Evolutionary conservation across 2,329 filamentous ascomycete genomes (phyloP).

Genomic region (Teratosphaeria pseudoeucalypti): DNA sequence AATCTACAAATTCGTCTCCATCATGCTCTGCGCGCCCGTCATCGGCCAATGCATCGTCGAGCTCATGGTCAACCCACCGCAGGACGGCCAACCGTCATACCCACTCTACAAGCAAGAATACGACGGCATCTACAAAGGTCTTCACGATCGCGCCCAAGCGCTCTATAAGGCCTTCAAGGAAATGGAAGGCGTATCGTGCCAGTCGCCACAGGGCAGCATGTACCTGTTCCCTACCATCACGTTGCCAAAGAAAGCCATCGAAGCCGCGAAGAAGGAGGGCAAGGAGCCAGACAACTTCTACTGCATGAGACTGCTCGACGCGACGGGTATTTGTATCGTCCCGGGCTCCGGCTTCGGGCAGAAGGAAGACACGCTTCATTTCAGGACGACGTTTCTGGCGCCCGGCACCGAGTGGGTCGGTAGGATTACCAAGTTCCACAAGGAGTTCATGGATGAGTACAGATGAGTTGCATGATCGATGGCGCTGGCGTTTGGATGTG

Average conservation of each 20-base stretch:
- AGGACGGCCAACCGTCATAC: conserved; percentile 70
- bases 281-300: conserved; percentile 86
- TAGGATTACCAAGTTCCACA: conserved; percentile 79
- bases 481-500: background rate
- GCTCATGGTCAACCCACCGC: conserved; percentile 93
- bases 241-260: conserved; percentile 63
- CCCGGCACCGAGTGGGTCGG: conserved; percentile 93
- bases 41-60: conserved; percentile 94
- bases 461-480: conserved; percentile 20
- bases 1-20: conserved; percentile 98
- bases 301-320: conserved; percentile 78
- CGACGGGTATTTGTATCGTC: conserved; percentile 89
- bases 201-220: conserved; percentile 87
- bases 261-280: conserved; percentile 62
- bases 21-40: conserved; percentile 91
- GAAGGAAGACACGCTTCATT: conserved; percentile 81
- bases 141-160: conserved; percentile 70
- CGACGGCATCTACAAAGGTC: conserved; percentile 65
- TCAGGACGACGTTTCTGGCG: conserved; percentile 92
- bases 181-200: conserved; percentile 94
- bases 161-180: conserved; percentile 81
- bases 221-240: conserved; percentile 96
- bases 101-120: conserved; percentile 79
- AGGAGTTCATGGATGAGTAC: conserved; percentile 80
- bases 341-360: conserved; percentile 91